Evolutionary conservation across 1,284 basidiomycete genomes (phyloP).

Genomic region (Cryptococcus jaspeensis): DNA sequence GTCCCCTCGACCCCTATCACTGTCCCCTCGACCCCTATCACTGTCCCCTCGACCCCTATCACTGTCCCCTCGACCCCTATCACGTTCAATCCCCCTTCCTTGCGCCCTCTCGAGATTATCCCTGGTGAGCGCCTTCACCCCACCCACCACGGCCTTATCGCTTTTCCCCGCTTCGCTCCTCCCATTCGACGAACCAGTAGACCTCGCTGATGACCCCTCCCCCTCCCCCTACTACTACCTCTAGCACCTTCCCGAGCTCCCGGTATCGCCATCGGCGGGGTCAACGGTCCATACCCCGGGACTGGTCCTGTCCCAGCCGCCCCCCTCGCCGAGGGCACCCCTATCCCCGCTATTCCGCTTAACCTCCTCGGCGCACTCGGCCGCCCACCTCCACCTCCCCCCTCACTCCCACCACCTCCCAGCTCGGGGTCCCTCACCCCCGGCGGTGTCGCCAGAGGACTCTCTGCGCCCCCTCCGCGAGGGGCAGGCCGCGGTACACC

Average conservation of each 20-base stretch:
- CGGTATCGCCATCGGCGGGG: background rate
- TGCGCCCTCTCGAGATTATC: constrained; percentile 1
- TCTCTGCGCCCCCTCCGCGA: background rate
- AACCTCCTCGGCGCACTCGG: background rate
- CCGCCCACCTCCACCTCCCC: background rate
- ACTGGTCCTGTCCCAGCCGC: background rate
- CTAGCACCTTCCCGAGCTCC: background rate
- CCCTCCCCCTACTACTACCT: background rate
- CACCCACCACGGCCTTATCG: background rate
- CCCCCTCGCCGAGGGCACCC: background rate
- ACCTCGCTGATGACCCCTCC: background rate
- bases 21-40: no score
- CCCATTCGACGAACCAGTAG: background rate
- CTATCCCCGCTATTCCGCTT: constrained; percentile 11
- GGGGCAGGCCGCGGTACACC: background rate
- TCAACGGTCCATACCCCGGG: background rate
- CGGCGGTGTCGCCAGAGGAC: no score
- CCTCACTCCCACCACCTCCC: background rate
- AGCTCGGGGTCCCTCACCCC: background rate
- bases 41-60: background rate
- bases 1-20: background rate
- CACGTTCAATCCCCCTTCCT: background rate
- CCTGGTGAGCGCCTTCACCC: background rate
- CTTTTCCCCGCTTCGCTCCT: background rate
- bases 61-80: background rate